Percentiles rank a stretch among this genome's conserved stretches.
Evolutionary conservation across 2,329 filamentous ascomycete genomes (phyloP).

Genomic region (Aspergillus fischeri): DNA sequence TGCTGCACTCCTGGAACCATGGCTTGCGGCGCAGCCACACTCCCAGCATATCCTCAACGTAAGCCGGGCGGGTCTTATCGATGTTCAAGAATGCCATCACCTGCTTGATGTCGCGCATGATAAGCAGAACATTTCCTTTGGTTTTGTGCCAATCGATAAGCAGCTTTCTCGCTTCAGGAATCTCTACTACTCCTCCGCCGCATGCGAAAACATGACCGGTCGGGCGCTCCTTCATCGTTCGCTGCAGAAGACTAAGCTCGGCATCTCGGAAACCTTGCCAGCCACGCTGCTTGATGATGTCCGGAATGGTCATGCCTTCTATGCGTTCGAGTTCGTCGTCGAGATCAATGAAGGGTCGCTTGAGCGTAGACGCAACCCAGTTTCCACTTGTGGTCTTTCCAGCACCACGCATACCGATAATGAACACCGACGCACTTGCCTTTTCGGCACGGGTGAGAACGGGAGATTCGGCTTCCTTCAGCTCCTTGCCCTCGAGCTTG

Average conservation of each 20-base stretch:
- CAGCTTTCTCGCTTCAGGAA: conserved; percentile 69
- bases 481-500: conserved; percentile 69
- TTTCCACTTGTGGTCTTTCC: conserved; percentile 91
- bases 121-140: conserved; percentile 79
- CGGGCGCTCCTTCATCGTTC: conserved; percentile 69
- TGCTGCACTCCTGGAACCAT: conserved; percentile 91
- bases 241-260: conserved; percentile 70
- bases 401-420: conserved; percentile 95
- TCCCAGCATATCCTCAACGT: conserved; percentile 84
- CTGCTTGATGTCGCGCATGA: conserved; percentile 81
- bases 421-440: conserved; percentile 68
- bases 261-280: conserved; percentile 86
- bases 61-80: conserved; percentile 88
- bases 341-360: conserved; percentile 76
- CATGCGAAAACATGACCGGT: conserved; percentile 83
- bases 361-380: conserved; percentile 74
- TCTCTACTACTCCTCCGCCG: conserved; percentile 89
- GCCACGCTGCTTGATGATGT: conserved; percentile 72
- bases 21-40: conserved; percentile 86
- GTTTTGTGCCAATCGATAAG: conserved; percentile 68
- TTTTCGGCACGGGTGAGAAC: conserved; percentile 38
- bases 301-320: conserved; percentile 72
- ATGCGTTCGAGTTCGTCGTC: conserved; percentile 79
- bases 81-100: conserved; percentile 84
- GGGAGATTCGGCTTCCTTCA: conserved; percentile 35